phyloP scores from a whole-genome alignment of 768 basidiomycete species.

The Russula dissimulans region DNA sequence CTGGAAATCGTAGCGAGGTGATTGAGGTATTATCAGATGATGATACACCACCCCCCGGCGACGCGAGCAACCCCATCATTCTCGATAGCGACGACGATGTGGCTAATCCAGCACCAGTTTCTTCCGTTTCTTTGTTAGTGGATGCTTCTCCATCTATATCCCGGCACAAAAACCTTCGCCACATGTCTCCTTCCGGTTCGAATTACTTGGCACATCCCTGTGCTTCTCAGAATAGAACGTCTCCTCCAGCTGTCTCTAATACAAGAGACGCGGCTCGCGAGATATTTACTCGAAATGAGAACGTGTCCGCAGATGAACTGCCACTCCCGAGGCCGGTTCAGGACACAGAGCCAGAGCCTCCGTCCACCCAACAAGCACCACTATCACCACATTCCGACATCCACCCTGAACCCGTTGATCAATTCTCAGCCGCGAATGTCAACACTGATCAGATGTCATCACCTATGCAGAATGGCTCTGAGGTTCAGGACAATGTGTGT shows the following conservation, averaged over 20 bases:
- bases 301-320: neutral
- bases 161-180: neutral
- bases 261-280: neutral
- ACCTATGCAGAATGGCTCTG: neutral
- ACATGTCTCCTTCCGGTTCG: neutral
- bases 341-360: neutral
- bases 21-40: constrained; percentile 6
- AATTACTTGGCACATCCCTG: neutral
- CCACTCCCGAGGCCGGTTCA: neutral
- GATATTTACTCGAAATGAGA: neutral
- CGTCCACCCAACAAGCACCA: neutral
- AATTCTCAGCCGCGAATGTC: neutral
- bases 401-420: neutral
- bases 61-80: constrained; percentile 10
- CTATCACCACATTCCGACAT: neutral
- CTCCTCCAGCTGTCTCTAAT: neutral
- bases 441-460: neutral
- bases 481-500: neutral
- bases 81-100: constrained; percentile 12
- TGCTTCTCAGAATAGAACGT: neutral
- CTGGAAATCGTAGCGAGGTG: neutral
- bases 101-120: neutral
- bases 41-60: neutral
- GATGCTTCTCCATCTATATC: neutral
- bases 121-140: neutral